Conservation (phyloP, 1,139 yeast species). For the Pichia sp. region DNA sequence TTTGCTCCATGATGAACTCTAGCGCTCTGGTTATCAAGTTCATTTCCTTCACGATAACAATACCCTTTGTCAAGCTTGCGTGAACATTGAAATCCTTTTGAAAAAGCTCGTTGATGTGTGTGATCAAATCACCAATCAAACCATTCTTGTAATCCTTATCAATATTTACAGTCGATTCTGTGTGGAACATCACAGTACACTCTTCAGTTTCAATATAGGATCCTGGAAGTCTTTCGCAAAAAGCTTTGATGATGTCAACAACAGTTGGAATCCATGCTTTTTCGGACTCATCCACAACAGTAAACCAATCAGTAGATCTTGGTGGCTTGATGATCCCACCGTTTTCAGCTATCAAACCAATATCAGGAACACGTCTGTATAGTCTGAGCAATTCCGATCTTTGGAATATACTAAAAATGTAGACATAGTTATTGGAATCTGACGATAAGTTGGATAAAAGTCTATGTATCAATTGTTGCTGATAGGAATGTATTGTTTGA, state of each 20-base stretch:
- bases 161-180: slow-evolving; percentile 56
- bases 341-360: slow-evolving; percentile 86
- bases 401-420: slow-evolving; percentile 63
- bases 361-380: slow-evolving; percentile 60
- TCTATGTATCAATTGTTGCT: slow-evolving; percentile 47
- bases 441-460: slow-evolving; percentile 48
- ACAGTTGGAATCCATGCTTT: slow-evolving; percentile 61
- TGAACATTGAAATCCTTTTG: slow-evolving; percentile 58
- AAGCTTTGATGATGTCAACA: slow-evolving; percentile 56
- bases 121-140: slow-evolving; percentile 79
- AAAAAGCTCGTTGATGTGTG: slow-evolving; percentile 77
- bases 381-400: slow-evolving; percentile 61
- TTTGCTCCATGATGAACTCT: slow-evolving; percentile 36
- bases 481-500: slow-evolving; percentile 30
- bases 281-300: slow-evolving; percentile 50
- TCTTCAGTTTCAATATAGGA: slow-evolving; percentile 70
- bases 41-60: slow-evolving; percentile 62
- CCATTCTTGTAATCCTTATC: slow-evolving; percentile 64
- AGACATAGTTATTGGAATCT: slow-evolving; percentile 59
- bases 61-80: slow-evolving; percentile 68
- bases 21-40: slow-evolving; percentile 53
- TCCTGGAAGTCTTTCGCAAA: slow-evolving; percentile 78
- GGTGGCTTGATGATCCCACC: slow-evolving; percentile 71
- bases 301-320: slow-evolving; percentile 57
- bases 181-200: slow-evolving; percentile 69